Base-by-base conservation (phyloP, 345 rosid species). In the Linum usitatissimum region DNA sequence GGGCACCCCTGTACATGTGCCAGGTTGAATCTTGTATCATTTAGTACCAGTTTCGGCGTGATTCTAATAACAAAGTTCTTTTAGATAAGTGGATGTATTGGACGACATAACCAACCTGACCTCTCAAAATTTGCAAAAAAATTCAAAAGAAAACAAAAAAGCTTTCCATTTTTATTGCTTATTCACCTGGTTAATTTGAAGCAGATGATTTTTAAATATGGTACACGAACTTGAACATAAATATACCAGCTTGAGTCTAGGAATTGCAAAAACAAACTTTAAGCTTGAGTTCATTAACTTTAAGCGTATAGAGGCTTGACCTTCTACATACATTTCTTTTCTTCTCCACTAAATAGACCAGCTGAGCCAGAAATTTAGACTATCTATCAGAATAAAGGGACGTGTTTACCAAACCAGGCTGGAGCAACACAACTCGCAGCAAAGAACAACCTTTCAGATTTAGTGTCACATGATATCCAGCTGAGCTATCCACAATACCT, bases 1-100 rank as follows among this genome's bases (percentile, higher is more conserved):
- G 99, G 99, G 65, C 99, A 93, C 13, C 99, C 99, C 99, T 93
- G 73, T 42, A 64, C 28, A 69, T 28, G 51, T 30, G 23, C 57
- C 73, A 73, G 57, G 53, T 53, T 21, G 59, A 39, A 68, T 48
- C 21, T 20, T 45, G 48, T 18, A 38, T 60, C 51, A 64, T 53
- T 61, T 30, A 73, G 42, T 17, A 19, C 23, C 51, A 45, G 14
- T 45, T 45, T 45, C 15, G 15, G 14, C 15, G 7, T 40, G 21
- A 54, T 21, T 8, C 1, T 7, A 54, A 54, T 8, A 7, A n/a
- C 3, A 20, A 55, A 12, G 7, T 5, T 45, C 10, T 45, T 45
- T 45, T 34, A 34, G 5, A 12, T 45, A 45, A 9, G 51, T 0
- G 51, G 51, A 10, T 3, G 15, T 3, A 45, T 13, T 3, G 51